These are phyloP conservation scores for Vigna unguiculata DNA, from an alignment of 306 rosid species.

Conservation along the genomic window DNA sequence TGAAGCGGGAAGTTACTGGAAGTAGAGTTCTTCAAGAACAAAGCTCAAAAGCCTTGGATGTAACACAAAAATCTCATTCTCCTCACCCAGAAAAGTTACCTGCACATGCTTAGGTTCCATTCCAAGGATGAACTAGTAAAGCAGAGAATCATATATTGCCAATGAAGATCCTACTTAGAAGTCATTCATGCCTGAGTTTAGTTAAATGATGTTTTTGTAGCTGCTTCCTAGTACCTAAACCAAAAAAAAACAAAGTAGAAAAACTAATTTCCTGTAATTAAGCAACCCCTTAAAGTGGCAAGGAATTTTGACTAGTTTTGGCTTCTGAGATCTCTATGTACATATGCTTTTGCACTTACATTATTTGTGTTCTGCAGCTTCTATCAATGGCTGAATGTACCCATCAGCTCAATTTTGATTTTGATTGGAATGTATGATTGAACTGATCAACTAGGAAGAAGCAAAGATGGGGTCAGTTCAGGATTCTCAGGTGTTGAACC, in stretches of 20 bases:
- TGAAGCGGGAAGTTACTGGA: slow-evolving; percentile 34
- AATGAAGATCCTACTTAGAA: slow-evolving; percentile 41
- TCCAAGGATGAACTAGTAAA: slow-evolving; percentile 43
- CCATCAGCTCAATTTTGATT: slow-evolving; percentile 53
- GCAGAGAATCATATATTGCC: slow-evolving; percentile 26
- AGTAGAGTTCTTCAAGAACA: slow-evolving; percentile 18
- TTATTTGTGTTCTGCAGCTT: slow-evolving; percentile 30
- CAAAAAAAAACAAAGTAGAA: not conserved
- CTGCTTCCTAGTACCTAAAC: slow-evolving; percentile 20
- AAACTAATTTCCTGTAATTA: slow-evolving; percentile 29
- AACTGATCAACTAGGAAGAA: not conserved
- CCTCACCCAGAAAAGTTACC: slow-evolving; percentile 3
- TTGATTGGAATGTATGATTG: slow-evolving; percentile 38
- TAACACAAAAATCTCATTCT: slow-evolving; percentile 8
- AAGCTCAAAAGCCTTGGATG: slow-evolving; percentile 36
- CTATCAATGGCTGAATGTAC: slow-evolving; percentile 20
- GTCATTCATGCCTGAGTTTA: slow-evolving; percentile 48
- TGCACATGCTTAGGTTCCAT: slow-evolving; percentile 57
- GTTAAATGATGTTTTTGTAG: slow-evolving; percentile 29
- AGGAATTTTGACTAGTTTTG: slow-evolving; percentile 27
- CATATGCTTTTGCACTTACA: slow-evolving; percentile 25
- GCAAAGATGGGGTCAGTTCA: not conserved
- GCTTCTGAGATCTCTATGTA: slow-evolving; percentile 27
- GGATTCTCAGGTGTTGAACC: not conserved
- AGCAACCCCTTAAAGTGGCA: slow-evolving; percentile 24